A percentile compares a stretch with the other conserved stretches of the same genome.
These are phyloP conservation scores for Clarireedia sp. DNA, from an alignment of 2,329 filamentous ascomycete genomes.

Conservation along the genomic window DNA sequence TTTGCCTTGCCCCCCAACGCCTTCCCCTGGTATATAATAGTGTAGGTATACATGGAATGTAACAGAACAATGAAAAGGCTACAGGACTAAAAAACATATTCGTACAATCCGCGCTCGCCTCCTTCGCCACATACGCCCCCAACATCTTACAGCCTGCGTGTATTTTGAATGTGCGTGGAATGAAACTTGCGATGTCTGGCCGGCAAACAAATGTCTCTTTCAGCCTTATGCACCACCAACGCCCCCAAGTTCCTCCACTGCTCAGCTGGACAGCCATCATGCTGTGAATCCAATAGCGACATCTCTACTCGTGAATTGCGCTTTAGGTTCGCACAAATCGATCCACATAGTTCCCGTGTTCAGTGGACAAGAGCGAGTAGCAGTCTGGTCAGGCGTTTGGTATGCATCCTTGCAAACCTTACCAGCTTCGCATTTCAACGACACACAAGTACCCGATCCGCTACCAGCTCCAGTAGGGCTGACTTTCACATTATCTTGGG, in stretches of 20 bases:
- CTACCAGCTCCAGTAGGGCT: slow-evolving; percentile 4
- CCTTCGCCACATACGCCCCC: not conserved
- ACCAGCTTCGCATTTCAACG: slow-evolving; percentile 5
- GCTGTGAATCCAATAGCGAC: slow-evolving; percentile 1
- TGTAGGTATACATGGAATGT: slow-evolving; percentile 3
- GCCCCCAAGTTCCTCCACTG: too few relatives aligned
- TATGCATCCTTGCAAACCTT: slow-evolving; percentile 7
- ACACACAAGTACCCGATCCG: slow-evolving; percentile 2
- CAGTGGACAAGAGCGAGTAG: slow-evolving; percentile 3
- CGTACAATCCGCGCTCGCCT: not conserved
- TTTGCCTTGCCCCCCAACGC: slow-evolving; percentile 8
- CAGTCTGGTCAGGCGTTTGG: slow-evolving; percentile 1
- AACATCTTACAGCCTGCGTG: not conserved
- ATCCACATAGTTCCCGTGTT: slow-evolving; percentile 5
- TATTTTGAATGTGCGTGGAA: not conserved
- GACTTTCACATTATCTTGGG: slow-evolving; percentile 4
- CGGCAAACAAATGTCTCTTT: not conserved
- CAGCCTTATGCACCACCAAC: not conserved
- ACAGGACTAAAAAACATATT: not conserved
- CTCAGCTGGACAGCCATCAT: not conserved
- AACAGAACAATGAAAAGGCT: not conserved
- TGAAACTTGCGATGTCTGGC: not conserved
- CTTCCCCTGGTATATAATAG: not conserved
- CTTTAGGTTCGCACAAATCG: slow-evolving; percentile 4
- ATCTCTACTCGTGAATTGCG: not conserved